These are phyloP conservation scores for Russula sp. DNA, from an alignment of 768 basidiomycete species.

Conservation along the genomic window DNA sequence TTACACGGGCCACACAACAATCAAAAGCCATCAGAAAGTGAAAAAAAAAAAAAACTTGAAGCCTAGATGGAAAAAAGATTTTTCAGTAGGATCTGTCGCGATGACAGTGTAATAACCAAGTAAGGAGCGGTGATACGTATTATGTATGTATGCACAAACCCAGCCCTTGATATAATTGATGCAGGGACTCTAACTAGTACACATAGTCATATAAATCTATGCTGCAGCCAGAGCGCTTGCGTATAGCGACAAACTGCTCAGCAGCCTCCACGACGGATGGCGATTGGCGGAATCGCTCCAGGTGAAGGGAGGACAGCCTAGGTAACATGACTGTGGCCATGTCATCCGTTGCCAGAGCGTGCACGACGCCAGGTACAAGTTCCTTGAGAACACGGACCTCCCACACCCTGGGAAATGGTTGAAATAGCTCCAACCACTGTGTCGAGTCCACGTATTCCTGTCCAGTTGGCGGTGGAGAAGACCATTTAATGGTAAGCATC, in stretches of 20 bases:
- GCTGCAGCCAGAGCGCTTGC: neutral
- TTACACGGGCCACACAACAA: too few relatives aligned
- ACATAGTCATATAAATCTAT: neutral
- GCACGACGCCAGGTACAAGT: neutral
- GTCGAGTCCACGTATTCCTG: neutral
- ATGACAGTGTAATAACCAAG: too few relatives aligned
- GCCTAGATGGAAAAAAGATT: too few relatives aligned
- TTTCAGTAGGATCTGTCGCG: too few relatives aligned
- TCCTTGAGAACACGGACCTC: neutral
- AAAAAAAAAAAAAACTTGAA: too few relatives aligned
- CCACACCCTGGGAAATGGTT: neutral
- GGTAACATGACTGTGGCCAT: neutral
- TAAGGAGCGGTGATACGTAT: too few relatives aligned
- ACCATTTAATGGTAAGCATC: neutral
- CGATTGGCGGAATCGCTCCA: neutral
- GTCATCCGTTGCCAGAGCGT: neutral
- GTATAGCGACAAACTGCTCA: neutral
- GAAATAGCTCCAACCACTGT: conserved; percentile 3
- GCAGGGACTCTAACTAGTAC: neutral
- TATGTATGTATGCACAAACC: too few relatives aligned
- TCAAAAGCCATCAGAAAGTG: too few relatives aligned
- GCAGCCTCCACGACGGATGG: neutral
- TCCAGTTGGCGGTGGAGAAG: too few relatives aligned
- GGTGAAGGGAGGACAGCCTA: neutral
- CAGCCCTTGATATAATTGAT: too few relatives aligned